phyloP scores from a whole-genome alignment of 2,329 filamentous ascomycete genomes.

The Arthrinium puccinioides region DNA sequence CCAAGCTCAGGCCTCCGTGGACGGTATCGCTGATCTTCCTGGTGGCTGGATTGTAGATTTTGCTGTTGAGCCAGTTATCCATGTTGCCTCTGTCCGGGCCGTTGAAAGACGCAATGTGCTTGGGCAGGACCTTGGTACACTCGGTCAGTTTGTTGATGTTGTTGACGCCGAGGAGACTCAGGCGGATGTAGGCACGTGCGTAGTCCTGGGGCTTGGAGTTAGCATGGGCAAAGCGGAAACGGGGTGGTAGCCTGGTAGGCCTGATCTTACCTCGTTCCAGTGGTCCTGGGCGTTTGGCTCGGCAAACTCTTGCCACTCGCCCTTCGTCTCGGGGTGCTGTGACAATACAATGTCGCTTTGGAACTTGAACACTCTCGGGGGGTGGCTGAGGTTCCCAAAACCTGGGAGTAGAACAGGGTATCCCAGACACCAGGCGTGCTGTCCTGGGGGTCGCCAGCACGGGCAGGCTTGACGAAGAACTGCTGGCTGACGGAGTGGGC shows the following conservation, averaged over 20 bases:
- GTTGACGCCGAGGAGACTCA: constrained; percentile 47
- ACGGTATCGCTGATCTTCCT: constrained; percentile 11
- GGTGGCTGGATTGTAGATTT: constrained; percentile 7
- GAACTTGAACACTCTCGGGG: constrained; percentile 33
- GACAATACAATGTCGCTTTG: constrained; percentile 32
- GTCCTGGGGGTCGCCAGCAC: constrained; percentile 40
- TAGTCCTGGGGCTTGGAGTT: constrained; percentile 20
- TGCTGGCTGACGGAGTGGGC: constrained; percentile 47
- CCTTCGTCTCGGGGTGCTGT: constrained; percentile 25
- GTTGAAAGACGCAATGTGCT: constrained; percentile 12
- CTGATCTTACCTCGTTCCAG: constrained; percentile 32
- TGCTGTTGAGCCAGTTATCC: constrained; percentile 13
- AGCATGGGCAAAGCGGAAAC: constrained; percentile 3
- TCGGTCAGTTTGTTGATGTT: constrained; percentile 49
- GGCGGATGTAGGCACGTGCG: constrained; percentile 43
- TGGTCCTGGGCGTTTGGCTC: constrained; percentile 22
- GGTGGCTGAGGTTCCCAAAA: constrained; percentile 18
- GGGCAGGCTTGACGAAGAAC: constrained; percentile 30
- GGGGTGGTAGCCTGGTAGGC: neutral
- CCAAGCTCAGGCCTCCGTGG: constrained; percentile 9
- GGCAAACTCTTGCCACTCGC: constrained; percentile 31
- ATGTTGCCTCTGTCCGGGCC: constrained; percentile 13
- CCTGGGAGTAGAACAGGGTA: constrained; percentile 39
- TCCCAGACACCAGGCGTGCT: constrained; percentile 47
- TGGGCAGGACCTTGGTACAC: constrained; percentile 41